Evolutionary conservation across 2,329 filamentous ascomycete species (phyloP).

Genomic region (Neonectria magnoliae): DNA sequence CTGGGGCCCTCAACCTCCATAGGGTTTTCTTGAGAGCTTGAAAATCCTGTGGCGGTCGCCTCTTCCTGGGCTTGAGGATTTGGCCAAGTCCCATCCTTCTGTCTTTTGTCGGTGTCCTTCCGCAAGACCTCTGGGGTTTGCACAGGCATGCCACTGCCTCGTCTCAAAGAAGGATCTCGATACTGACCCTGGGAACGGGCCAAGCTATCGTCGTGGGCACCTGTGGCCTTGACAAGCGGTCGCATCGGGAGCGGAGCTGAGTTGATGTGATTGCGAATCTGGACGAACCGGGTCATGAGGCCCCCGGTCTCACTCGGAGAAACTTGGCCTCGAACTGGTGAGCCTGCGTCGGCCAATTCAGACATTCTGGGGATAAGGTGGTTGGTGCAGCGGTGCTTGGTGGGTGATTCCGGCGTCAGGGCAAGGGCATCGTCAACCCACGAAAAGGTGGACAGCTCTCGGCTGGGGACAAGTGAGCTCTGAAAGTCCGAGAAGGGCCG

Average conservation of each 20-base stretch:
- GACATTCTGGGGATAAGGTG: accelerated
- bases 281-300: too few species aligned
- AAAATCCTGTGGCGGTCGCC: background rate
- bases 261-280: too few species aligned
- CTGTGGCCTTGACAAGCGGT: constrained; percentile 2
- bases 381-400: background rate
- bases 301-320: too few species aligned
- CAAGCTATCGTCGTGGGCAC: constrained; percentile 18
- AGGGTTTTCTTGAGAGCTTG: background rate
- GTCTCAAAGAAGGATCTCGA: constrained; percentile 23
- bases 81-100: background rate
- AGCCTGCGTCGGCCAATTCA: background rate
- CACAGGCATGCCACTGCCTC: constrained; percentile 8
- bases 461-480: background rate
- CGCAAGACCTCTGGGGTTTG: constrained; percentile 14
- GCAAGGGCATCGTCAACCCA: background rate
- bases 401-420: background rate
- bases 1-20: background rate
- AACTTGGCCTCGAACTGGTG: too few species aligned
- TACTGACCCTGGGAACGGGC: background rate
- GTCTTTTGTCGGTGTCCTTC: background rate
- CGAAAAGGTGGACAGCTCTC: background rate
- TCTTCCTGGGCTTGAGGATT: background rate
- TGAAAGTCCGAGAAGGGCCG: background rate
- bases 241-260: background rate